Evolutionary conservation across 2,329 filamentous ascomycete genomes (phyloP), one percentile per base, ranked within the genome.

Genomic region (Cladorrhinum sp.): DNA sequence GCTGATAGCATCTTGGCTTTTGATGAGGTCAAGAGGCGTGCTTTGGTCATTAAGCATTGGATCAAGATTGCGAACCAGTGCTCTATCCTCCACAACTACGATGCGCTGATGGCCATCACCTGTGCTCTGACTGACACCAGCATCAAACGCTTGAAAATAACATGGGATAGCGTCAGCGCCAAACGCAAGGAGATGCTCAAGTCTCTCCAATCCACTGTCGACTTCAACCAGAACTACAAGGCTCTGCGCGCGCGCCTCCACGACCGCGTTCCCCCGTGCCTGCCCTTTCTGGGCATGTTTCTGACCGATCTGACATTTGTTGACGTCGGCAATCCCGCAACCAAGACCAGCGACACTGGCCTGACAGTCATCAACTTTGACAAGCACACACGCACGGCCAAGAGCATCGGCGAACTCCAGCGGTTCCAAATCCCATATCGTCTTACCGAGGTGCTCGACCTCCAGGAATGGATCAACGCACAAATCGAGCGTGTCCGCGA

Each of bases 261-360:
- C 67, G 89, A 91, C 68, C 91, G 96, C 58, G 87, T 96, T 0
- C 91, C 93, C 1, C 94, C 95, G 4, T 99, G 95, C 72, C 82
- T 99, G 57, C 95, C 95, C 0, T 99, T 98, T 73, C 85, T 99
- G 2, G 95, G 95, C 65, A 96, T 96, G 76, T 98, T 97, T 73
- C 81, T 99, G 42, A 99, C 95, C 0, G 95, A 99, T 72, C 80
- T 99, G 39, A 97, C 93, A 0, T 98, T 99, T 75, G 89, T 96
- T 58, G 92, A 98, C 72, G 92, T 94, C 65, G 95, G 95, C 64
- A 98, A 98, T 74, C 90, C 91, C 33, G 86, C 91, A 4, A 93
- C 89, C 2, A 91, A 94, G 69, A 78, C 80, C 6, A 79, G 80
- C 14, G 85, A 90, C n/a, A 82, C 86, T 28, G 84, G 86, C 24